These are phyloP conservation scores for Chlamydomonas incerta DNA, from an alignment of 139 green algal genomes.

Conservation along the genomic window DNA sequence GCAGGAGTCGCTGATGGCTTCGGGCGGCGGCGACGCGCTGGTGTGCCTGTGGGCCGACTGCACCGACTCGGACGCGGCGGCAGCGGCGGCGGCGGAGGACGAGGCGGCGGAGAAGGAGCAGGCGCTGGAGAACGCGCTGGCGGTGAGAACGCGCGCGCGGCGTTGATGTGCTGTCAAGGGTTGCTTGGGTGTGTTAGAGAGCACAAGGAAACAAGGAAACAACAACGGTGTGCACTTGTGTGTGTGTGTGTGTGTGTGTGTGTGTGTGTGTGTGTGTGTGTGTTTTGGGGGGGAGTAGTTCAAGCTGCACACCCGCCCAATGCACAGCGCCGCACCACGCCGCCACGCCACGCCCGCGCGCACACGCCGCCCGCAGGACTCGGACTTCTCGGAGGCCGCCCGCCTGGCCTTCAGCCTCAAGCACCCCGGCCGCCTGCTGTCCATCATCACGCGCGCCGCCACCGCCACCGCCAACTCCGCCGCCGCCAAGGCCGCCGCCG, in stretches of 20 bases:
- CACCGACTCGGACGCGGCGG: constrained; percentile 71
- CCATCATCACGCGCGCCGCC: constrained; percentile 66
- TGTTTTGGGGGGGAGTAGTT: too few species aligned
- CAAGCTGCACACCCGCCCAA: too few species aligned
- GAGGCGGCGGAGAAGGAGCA: constrained; percentile 79
- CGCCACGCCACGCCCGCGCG: too few species aligned
- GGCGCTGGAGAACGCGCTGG: constrained; percentile 84
- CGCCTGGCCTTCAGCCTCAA: constrained; percentile 87
- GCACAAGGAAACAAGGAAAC: too few species aligned
- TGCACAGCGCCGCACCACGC: too few species aligned
- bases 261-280: too few species aligned
- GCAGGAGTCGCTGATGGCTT: constrained; percentile 44
- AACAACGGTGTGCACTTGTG: too few species aligned
- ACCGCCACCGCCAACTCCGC: constrained; percentile 8
- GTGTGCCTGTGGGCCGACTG: constrained; percentile 89
- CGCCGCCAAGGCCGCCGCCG: neutral
- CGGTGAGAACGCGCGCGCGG: constrained; percentile 64
- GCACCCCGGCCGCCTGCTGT: constrained; percentile 83
- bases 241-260: too few species aligned
- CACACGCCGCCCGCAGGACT: constrained; percentile 59
- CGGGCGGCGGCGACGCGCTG: constrained; percentile 80
- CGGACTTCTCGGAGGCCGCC: constrained; percentile 77
- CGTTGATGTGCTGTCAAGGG: too few species aligned
- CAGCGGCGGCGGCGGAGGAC: constrained; percentile 63
- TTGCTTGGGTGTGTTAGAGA: too few species aligned